These are phyloP conservation scores for Macrocybe gigantea DNA, from an alignment of 768 basidiomycete genomes.

Conservation along the genomic window DNA sequence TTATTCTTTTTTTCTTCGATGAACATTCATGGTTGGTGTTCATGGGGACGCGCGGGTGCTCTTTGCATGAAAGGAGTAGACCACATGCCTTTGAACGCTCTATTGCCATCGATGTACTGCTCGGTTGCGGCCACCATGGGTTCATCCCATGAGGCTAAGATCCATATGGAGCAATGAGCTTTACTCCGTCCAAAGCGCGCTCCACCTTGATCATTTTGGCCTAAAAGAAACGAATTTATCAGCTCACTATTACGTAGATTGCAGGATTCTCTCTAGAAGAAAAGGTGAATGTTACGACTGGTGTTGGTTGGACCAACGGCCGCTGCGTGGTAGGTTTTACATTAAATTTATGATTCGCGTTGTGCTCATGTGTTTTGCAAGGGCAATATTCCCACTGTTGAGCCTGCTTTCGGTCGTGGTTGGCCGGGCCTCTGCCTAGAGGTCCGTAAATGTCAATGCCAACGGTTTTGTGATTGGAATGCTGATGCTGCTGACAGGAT, in stretches of 20 bases:
- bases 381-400: slow-evolving; percentile 55
- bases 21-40: no score
- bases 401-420: slow-evolving; percentile 29
- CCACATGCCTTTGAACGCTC: no score
- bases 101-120: no score
- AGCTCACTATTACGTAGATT: slow-evolving; percentile 24
- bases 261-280: slow-evolving; percentile 49
- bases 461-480: neutral
- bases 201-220: no score
- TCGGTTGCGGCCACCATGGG: no score
- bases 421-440: slow-evolving; percentile 74
- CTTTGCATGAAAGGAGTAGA: no score
- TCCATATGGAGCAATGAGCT: no score
- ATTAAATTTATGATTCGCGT: neutral
- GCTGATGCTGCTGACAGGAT: slow-evolving; percentile 32
- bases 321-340: slow-evolving; percentile 53
- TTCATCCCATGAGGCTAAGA: no score
- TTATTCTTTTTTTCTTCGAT: no score
- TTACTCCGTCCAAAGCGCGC: no score
- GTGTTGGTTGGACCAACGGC: slow-evolving; percentile 60
- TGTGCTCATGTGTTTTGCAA: slow-evolving; percentile 7
- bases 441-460: slow-evolving; percentile 21
- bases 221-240: no score
- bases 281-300: slow-evolving; percentile 61
- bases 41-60: no score